Evolutionary conservation across 495 filamentous ascomycete species (phyloP).

Genomic region (Lentithecium fluviatile): DNA sequence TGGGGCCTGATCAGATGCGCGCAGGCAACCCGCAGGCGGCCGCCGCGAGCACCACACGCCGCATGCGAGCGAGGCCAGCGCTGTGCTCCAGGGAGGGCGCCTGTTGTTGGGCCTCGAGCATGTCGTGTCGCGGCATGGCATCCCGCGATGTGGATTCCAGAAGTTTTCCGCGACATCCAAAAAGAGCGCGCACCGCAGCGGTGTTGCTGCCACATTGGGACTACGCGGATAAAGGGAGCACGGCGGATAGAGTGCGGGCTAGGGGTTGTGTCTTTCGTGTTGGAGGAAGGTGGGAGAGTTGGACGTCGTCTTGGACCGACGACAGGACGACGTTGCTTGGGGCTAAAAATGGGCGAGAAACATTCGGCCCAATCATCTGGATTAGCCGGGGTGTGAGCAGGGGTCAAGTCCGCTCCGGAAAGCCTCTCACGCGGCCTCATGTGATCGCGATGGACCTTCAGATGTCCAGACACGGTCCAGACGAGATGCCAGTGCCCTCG

Average conservation of each 20-base stretch:
- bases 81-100: constrained; percentile 13
- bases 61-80: constrained; percentile 8
- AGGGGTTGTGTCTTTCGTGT: constrained; percentile 25
- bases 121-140: constrained; percentile 4
- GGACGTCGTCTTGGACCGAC: constrained; percentile 29
- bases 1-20: constrained; percentile 10
- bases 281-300: constrained; percentile 25
- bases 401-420: constrained; percentile 25
- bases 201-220: constrained; percentile 26
- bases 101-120: constrained; percentile 16
- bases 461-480: constrained; percentile 18
- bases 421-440: constrained; percentile 23
- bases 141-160: constrained; percentile 23
- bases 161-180: constrained; percentile 26
- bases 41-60: background rate
- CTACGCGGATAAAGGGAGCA: constrained; percentile 19
- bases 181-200: constrained; percentile 25
- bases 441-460: constrained; percentile 18
- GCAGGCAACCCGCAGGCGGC: background rate
- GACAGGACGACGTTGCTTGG: constrained; percentile 40
- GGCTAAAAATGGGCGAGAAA: constrained; percentile 36
- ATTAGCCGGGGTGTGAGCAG: constrained; percentile 22
- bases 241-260: constrained; percentile 22
- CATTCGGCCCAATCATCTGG: constrained; percentile 28
- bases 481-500: background rate